These are phyloP conservation scores for Beauveria sp. DNA, from an alignment of 2,329 filamentous ascomycete species.

Conservation along the genomic window DNA sequence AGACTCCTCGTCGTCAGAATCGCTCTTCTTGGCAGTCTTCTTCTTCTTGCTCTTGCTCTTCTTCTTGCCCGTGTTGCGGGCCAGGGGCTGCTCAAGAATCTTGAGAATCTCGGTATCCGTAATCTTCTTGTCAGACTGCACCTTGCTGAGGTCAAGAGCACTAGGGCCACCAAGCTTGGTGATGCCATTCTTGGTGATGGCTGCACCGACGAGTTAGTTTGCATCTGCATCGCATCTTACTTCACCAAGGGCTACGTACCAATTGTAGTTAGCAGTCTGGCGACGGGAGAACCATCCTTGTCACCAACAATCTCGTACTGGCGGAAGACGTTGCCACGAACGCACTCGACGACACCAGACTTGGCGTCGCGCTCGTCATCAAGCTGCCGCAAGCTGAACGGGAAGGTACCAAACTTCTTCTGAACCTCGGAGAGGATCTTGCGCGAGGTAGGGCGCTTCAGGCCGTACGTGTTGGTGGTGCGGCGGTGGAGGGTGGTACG, in stretches of 20 bases:
- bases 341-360: conserved; percentile 91
- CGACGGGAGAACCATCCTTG: conserved; percentile 79
- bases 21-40: conserved; percentile 42
- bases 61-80: conserved; percentile 83
- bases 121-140: conserved; percentile 97
- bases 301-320: conserved; percentile 96
- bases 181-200: conserved; percentile 95
- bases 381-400: conserved; percentile 93
- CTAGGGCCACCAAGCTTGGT: conserved; percentile 75
- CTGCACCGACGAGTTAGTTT: conserved; percentile 36
- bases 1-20: conserved; percentile 30
- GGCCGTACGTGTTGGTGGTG: conserved; percentile 80
- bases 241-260: conserved; percentile 52
- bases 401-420: conserved; percentile 96
- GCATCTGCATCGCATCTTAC: background rate
- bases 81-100: conserved; percentile 82
- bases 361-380: conserved; percentile 96
- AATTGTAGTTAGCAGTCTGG: conserved; percentile 80
- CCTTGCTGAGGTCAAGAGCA: conserved; percentile 67
- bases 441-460: conserved; percentile 90
- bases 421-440: conserved; percentile 90
- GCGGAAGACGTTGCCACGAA: conserved; percentile 83
- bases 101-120: conserved; percentile 90
- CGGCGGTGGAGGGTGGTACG: conserved; percentile 88
- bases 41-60: conserved; percentile 86